Base-by-base conservation (phyloP, 768 basidiomycete genomes). In the Russula earlei region DNA sequence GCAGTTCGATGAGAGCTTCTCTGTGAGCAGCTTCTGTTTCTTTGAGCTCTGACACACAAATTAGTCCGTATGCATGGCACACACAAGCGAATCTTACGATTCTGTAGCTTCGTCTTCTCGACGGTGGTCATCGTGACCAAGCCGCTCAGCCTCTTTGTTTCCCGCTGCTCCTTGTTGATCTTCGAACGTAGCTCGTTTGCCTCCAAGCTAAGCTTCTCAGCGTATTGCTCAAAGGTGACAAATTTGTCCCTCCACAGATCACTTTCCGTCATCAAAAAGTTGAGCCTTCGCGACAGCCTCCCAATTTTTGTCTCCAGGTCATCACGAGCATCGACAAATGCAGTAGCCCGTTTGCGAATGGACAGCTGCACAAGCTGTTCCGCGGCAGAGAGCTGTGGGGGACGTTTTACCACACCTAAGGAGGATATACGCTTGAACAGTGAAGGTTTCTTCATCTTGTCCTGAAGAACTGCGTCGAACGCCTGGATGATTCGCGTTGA, bases 301-400 rank as follows among this genome's bases (percentile, higher is more conserved):
- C 90, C 91, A 61, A 93, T 91, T 77, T 92, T 94, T 44, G 88
- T 89, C 74, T 95, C 92, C 22, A 95, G 80, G 64, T 93, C 91
- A 67, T 94, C 93, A 34, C 93, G 79, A 11, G 91, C 89, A 66
- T 95, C 91, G 38, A 95, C 91, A 63, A 94, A 95, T 36, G 91
- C 91, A 4, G 86, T 87, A n/a, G 93, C 92, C 40, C 93, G 86
- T 68, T 88, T 88, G 62, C 93, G 85, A 68, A 96, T 93, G 50
- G 91, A 91, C 45, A 78, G 76, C 68, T 92, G 90, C 59, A 93
- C 86, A 55, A 82, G 76, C 69, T 91, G 87, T 67, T 96, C 93
- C 0, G 91, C 90, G 17, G 49, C 55, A 25, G 59, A 60, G 24
- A 94, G 74, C 62, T 81, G 80, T 27, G 87, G 88, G 22, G 83